phyloP scores from a whole-genome alignment of 176 grass and related monocot genomes.

The Musa beccarii region DNA sequence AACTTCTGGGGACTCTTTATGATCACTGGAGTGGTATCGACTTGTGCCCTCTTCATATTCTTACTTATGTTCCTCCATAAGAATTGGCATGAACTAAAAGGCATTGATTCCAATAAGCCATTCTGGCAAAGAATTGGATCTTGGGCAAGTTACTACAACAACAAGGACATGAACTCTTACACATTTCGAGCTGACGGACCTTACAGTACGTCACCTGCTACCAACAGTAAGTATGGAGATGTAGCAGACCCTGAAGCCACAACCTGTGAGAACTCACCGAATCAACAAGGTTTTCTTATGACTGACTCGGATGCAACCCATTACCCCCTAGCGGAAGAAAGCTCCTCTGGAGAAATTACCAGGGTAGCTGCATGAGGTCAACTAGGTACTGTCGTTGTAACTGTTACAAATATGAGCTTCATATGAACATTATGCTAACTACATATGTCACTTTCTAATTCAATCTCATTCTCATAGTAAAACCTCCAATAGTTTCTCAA shows the following conservation, averaged over 20 bases:
- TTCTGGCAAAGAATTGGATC: not conserved
- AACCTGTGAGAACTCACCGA: not conserved
- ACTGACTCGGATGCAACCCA: not conserved
- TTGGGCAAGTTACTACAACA: constrained; percentile 1
- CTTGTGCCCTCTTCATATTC: constrained; percentile 27
- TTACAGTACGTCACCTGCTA: not conserved
- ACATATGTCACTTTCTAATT: too few relatives aligned
- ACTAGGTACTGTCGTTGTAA: not conserved
- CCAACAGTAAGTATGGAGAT: not conserved
- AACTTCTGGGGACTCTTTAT: constrained; percentile 45
- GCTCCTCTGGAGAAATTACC: not conserved
- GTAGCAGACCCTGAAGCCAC: not conserved
- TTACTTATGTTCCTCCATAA: constrained; percentile 26
- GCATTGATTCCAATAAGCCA: not conserved
- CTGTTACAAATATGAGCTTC: too few relatives aligned
- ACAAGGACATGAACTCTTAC: not conserved
- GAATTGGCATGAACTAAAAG: constrained; percentile 17
- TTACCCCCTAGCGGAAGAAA: not conserved
- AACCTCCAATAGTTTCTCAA: too few relatives aligned
- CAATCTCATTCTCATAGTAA: too few relatives aligned
- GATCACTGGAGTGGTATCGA: constrained; percentile 30
- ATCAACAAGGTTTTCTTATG: not conserved
- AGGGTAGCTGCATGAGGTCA: not conserved
- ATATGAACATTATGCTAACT: too few relatives aligned
- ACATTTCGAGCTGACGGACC: not conserved